Conservation (phyloP, 1,284 basidiomycete species). For the Grifola frondosa region DNA sequence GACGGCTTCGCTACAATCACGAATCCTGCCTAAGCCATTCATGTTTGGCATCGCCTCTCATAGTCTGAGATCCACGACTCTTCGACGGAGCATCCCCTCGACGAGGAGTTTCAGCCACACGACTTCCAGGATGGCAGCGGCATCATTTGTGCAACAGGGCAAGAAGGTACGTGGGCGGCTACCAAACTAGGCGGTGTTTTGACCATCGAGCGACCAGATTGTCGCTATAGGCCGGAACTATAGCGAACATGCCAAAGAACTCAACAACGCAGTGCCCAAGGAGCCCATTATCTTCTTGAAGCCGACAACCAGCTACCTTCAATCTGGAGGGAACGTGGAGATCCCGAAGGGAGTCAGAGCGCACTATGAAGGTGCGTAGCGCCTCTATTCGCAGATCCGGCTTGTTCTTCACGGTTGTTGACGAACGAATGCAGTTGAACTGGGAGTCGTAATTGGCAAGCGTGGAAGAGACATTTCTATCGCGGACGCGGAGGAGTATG, state of each 20-base stretch:
- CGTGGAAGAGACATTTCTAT: constrained; percentile 79
- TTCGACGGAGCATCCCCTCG: neutral
- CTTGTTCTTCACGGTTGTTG: neutral
- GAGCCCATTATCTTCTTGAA: constrained; percentile 99
- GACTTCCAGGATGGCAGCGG: constrained; percentile 29
- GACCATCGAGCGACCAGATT: constrained; percentile 49
- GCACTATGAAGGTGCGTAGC: constrained; percentile 83
- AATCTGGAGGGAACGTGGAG: constrained; percentile 78
- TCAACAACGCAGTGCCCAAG: constrained; percentile 86
- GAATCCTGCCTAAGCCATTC: too few relatives aligned
- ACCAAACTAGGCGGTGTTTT: neutral
- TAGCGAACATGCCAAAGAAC: constrained; percentile 86
- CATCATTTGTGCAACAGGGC: constrained; percentile 47
- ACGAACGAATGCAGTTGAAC: constrained; percentile 68
- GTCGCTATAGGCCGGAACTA: constrained; percentile 90
- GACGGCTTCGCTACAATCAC: too few relatives aligned
- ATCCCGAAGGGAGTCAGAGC: constrained; percentile 83
- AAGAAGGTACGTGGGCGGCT: constrained; percentile 39
- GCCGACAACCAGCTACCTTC: constrained; percentile 88
- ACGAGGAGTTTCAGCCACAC: constrained; percentile 19
- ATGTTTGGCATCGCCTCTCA: constrained; percentile 1
- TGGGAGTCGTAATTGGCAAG: constrained; percentile 94
- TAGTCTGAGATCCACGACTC: neutral
- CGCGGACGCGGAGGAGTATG: constrained; percentile 70
- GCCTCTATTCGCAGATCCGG: neutral